Percentiles rank a stretch among this genome's conserved stretches.
Conservation (phyloP, 768 basidiomycete species). For the Pisolithus orientalis region DNA sequence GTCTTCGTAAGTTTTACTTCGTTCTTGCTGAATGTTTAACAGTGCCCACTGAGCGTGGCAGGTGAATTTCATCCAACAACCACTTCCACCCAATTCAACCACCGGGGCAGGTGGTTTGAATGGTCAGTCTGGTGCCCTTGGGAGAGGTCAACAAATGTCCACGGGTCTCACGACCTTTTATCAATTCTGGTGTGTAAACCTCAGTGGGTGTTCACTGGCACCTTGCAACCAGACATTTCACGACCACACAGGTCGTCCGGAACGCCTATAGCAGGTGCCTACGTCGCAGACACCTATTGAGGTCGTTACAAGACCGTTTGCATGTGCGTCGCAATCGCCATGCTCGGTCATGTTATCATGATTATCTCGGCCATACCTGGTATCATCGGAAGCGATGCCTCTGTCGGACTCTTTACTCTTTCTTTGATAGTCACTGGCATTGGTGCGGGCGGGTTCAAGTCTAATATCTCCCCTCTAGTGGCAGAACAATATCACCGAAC, state of each 20-base stretch:
- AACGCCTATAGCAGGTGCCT: constrained; percentile 63
- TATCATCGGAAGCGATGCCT: constrained; percentile 48
- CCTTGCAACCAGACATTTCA: constrained; percentile 1
- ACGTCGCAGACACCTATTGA: constrained; percentile 64
- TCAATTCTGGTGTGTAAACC: constrained; percentile 51
- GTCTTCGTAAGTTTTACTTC: constrained; percentile 29
- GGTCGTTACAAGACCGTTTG: constrained; percentile 74
- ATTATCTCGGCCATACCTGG: constrained; percentile 61
- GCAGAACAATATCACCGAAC: constrained; percentile 68
- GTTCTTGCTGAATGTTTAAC: background rate
- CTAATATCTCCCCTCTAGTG: constrained; percentile 71
- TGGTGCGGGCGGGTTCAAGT: constrained; percentile 69
- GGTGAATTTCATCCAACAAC: constrained; percentile 74
- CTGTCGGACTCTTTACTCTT: constrained; percentile 47
- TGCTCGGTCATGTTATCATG: constrained; percentile 62
- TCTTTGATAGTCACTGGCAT: constrained; percentile 53
- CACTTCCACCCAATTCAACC: constrained; percentile 55
- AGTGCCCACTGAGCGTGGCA: constrained; percentile 14
- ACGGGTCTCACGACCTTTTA: constrained; percentile 70
- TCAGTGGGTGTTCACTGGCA: background rate
- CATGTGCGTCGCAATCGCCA: constrained; percentile 49
- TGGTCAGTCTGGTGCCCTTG: constrained; percentile 65
- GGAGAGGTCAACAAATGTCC: constrained; percentile 59
- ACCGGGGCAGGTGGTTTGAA: constrained; percentile 53
- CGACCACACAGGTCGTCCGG: constrained; percentile 47